Evolutionary conservation across 148 eudicot genomes (phyloP).

Genomic region (Rhododendron kiyosumense): DNA sequence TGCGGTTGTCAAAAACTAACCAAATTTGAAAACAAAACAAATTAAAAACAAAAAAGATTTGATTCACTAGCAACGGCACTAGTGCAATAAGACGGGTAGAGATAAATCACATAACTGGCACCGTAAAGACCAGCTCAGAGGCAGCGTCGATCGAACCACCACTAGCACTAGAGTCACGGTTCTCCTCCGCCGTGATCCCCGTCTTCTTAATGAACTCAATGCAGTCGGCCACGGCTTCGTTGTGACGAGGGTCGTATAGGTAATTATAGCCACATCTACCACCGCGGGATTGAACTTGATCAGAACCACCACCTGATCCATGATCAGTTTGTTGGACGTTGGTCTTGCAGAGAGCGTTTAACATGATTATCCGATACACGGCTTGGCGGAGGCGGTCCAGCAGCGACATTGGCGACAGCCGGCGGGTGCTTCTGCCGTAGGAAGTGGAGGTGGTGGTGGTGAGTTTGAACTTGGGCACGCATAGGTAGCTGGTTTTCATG

Average conservation of each 20-base stretch:
- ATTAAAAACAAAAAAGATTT: background rate
- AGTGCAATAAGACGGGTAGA: background rate
- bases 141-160: background rate
- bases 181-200: slow-evolving; percentile 5
- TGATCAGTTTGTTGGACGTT: background rate
- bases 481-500: slow-evolving; percentile 46
- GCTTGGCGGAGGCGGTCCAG: slow-evolving; percentile 60
- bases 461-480: slow-evolving; percentile 41
- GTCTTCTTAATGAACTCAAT: slow-evolving; percentile 69
- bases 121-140: slow-evolving; percentile 8
- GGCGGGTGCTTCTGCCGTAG: slow-evolving; percentile 14
- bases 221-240: slow-evolving; percentile 69
- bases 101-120: slow-evolving; percentile 27
- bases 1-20: background rate
- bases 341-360: slow-evolving; percentile 52
- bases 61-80: background rate
- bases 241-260: slow-evolving; percentile 39
- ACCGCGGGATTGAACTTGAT: background rate
- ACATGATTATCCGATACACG: slow-evolving; percentile 62
- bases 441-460: background rate
- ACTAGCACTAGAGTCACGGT: slow-evolving; percentile 10
- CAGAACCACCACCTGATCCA: background rate
- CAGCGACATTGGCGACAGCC: slow-evolving; percentile 31
- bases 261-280: slow-evolving; percentile 17
- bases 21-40: background rate